Base-by-base conservation (phyloP, 202 grass and related monocot species). In the Panicum hallii region DNA sequence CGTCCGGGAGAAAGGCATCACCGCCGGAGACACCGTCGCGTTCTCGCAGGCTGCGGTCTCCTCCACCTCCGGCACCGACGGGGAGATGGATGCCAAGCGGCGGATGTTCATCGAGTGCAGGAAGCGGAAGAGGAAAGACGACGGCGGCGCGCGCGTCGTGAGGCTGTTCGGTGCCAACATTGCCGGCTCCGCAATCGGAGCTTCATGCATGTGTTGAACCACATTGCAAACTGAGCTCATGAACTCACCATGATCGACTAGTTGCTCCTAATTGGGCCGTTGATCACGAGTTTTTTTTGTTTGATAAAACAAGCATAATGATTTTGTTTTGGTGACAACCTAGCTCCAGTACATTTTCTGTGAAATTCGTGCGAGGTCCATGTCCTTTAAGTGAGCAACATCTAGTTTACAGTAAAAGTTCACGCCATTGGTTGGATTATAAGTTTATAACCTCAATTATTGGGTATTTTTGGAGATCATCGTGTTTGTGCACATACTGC, bases 121-220 rank as follows among this genome's bases (percentile, higher is more conserved):
- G 49, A 55, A 49, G 28, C 17, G 70, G 61, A 45, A 45, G 40
- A 28, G 54, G 56, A 62, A 28, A 8, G 56, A 63, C 54, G 54
- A 4, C 19, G 11, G 6, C 13, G 63, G 45, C 43, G 26, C 34
- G 19, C 67, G 77, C 38, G 49, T 75, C 23, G 75, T 89, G 7
- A 75, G 67, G 87, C 68, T 89, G 16, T 89, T 89, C n/a, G 87
- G 87, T 9, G 48, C 78, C 8, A 80, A 84, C 75, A 89, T 89
- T 30, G 79, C 53, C 4, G 40, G 9, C 5, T 28, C n/a, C 3
- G 17, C 78, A 3, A 40, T 15, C 6, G 34, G 11, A 56, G 57
- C 10, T 46, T 20, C 7, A 47, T 16, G 20, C 73, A 15, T 58
- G 12, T 23, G 13, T 20, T 63, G 11, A 26, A 26, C 9, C 7